Evolutionary conservation across 306 rosid species (phyloP).

Genomic region (Acacia melanoxylon): DNA sequence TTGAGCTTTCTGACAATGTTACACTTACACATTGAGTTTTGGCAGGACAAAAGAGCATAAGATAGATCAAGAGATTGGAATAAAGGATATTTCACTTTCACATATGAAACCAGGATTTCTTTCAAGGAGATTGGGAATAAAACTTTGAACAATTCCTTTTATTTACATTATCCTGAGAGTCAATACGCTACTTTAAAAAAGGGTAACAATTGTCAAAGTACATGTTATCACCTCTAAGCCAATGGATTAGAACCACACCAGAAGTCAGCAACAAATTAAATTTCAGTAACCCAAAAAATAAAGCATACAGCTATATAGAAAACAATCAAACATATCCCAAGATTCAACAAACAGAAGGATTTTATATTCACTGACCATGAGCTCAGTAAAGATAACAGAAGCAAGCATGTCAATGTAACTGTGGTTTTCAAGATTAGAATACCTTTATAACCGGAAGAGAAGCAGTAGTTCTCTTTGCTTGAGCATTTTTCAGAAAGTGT

Average conservation of each 20-base stretch:
- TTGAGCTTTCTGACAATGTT: slow-evolving; percentile 72
- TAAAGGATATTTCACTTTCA: slow-evolving; percentile 13
- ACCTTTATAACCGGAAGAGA: slow-evolving; percentile 90
- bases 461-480: slow-evolving; percentile 94
- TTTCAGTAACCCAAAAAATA: background rate
- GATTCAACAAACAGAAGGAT: background rate
- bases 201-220: background rate
- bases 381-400: slow-evolving; percentile 13
- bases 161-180: background rate
- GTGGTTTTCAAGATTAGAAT: slow-evolving; percentile 32
- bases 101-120: slow-evolving; percentile 23
- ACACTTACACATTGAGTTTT: slow-evolving; percentile 11
- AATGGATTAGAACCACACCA: background rate
- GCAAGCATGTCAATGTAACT: slow-evolving; percentile 6
- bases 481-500: slow-evolving; percentile 89
- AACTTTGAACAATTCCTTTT: background rate
- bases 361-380: slow-evolving; percentile 8
- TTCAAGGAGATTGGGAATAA: slow-evolving; percentile 18
- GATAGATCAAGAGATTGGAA: slow-evolving; percentile 4
- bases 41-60: slow-evolving; percentile 18
- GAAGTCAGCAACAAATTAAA: background rate
- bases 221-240: background rate
- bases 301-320: background rate
- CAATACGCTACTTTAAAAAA: background rate
- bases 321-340: background rate